Evolutionary conservation across 106 monocot species (phyloP), one percentile per base, ranked within the genome.

Genomic region (Phalaenopsis equestris): DNA sequence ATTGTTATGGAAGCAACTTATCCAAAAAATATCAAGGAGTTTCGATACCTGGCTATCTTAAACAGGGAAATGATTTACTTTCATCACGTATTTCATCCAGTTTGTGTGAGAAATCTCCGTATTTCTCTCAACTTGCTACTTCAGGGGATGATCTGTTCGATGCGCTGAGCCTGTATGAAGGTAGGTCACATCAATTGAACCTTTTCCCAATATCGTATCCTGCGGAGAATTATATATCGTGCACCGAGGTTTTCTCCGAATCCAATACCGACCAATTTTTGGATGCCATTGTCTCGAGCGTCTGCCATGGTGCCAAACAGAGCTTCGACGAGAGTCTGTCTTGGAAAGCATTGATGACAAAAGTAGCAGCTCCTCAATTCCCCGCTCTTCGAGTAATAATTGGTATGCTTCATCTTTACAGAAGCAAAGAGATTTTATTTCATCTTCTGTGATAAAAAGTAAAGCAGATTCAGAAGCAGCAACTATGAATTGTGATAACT

Each of bases 61-160:
- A 75, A 17, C 17, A 76, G 41, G 74, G 77, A 12, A 79, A 73
- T 79, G 64, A 58, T 77, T 75, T 77, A 45, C 75, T 81, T 77
- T 21, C 73, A 72, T 21, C 70, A 58, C 48, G 78, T 70, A 17
- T 52, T 4, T 55, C 41, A 58, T 83, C 81, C 49, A 74, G 70
- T 38, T 70, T 39, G 61, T 82, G 72, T 65, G 49, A 11, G 73
- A 55, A 82, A 81, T 74, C 55, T 72, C 56, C 55, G 65, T 49
- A 61, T 4, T 65, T 80, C 21, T 14, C 23, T 70, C 73, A 65
- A 46, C 80, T 68, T 14, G 30, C 52, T 43, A 67, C 56, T 68
- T 80, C 78, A 42, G 87, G 84, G 41, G 83, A 84, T 83, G 92
- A 92, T 70, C 81, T 98, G 30, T 92, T 92, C 85, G 92, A 90